Conservation (phyloP, 1,139 yeast species). For the Spencermartinsiella ligniputridi region DNA sequence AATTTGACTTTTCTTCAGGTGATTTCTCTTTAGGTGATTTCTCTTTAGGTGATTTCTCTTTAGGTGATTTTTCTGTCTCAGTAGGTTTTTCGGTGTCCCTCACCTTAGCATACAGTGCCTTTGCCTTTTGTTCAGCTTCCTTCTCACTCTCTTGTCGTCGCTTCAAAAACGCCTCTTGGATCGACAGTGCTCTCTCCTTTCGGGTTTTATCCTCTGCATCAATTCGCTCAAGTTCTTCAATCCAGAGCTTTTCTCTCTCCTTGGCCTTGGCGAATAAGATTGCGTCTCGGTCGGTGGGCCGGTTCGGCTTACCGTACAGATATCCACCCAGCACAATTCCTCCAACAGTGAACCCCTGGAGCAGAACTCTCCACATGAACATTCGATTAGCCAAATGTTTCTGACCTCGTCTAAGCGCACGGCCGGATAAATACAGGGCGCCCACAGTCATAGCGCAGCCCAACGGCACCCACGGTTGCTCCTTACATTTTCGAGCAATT, state of each 20-base stretch:
- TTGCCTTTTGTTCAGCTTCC: conserved; percentile 4
- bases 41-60: no score
- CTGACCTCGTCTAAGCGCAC: conserved; percentile 69
- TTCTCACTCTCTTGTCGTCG: conserved; percentile 4
- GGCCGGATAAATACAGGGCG: conserved; percentile 75
- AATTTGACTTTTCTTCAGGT: no score
- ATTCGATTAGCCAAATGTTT: conserved; percentile 73
- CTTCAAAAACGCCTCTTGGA: conserved; percentile 12
- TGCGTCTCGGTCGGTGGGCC: conserved; percentile 57
- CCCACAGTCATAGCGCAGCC: conserved; percentile 77
- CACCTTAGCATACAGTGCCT: conserved; percentile 2
- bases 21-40: no score
- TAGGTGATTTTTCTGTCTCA: no score
- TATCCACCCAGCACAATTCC: conserved; percentile 80
- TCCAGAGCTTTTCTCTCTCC: conserved; percentile 81
- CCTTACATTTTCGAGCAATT: conserved; percentile 31
- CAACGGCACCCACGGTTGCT: conserved; percentile 54
- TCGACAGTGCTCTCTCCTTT: conserved; percentile 23
- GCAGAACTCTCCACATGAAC: conserved; percentile 85
- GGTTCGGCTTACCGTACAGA: conserved; percentile 54
- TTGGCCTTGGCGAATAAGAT: conserved; percentile 71
- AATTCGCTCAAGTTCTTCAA: conserved; percentile 84
- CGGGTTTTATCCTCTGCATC: conserved; percentile 61
- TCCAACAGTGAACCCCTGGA: conserved; percentile 76
- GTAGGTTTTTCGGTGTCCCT: no score